Evolutionary conservation across 352 stramenopile species (phyloP).

Genomic region (Globisporangium ultimum): DNA sequence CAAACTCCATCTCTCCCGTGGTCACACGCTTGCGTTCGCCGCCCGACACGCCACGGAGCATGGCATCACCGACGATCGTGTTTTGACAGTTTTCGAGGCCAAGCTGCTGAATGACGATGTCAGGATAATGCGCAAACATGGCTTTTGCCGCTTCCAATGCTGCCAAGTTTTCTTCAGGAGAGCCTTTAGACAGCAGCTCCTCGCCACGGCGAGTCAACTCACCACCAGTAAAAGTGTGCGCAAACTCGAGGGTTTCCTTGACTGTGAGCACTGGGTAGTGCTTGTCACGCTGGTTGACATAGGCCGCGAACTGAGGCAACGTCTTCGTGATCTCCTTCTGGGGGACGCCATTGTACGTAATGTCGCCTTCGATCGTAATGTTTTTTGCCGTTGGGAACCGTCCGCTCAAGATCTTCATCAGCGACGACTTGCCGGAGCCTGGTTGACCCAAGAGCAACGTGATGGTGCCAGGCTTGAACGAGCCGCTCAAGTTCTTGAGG

Average conservation of each 20-base stretch:
- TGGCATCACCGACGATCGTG: conserved; percentile 34
- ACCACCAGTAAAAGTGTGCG: conserved; percentile 57
- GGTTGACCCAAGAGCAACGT: conserved; percentile 19
- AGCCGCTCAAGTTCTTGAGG: conserved; percentile 21
- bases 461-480: too few species aligned
- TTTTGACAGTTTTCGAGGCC: conserved; percentile 10
- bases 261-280: conserved; percentile 48
- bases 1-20: conserved; percentile 73
- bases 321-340: conserved; percentile 8
- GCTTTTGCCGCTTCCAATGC: conserved; percentile 5
- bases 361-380: conserved; percentile 19
- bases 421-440: conserved; percentile 31
- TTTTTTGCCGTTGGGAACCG: conserved; percentile 21
- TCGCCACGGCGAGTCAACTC: conserved; percentile 17
- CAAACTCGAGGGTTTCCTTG: conserved; percentile 14
- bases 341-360: conserved; percentile 37
- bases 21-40: conserved; percentile 18
- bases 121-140: conserved; percentile 13
- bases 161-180: conserved; percentile 18
- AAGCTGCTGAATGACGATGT: neutral
- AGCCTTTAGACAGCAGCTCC: conserved; percentile 29
- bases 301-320: conserved; percentile 23
- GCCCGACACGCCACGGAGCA: conserved; percentile 46
- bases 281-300: conserved; percentile 60
- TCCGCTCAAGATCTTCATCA: conserved; percentile 33